phyloP scores from a whole-genome alignment of 2,329 filamentous ascomycete genomes.

The Emericellopsis atlantica region DNA sequence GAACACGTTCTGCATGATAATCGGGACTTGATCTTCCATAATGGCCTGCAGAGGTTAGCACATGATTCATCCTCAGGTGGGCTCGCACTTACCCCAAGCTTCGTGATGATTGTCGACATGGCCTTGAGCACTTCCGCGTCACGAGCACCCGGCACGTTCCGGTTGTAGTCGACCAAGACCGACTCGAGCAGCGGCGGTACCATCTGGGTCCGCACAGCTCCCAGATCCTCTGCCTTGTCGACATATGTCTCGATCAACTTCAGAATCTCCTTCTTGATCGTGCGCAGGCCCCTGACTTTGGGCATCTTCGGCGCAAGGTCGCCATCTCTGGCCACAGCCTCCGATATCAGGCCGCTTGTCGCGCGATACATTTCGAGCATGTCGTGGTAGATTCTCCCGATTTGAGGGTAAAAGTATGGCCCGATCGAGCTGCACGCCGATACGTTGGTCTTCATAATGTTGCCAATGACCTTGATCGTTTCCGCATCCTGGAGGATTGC shows the following conservation, averaged over 20 bases:
- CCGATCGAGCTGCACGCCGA: constrained; percentile 96
- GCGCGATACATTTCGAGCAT: constrained; percentile 99
- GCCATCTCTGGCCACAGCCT: constrained; percentile 76
- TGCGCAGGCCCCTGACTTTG: constrained; percentile 85
- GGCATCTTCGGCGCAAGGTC: constrained; percentile 96
- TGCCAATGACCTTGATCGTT: constrained; percentile 96
- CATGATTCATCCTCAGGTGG: neutral
- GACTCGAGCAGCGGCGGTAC: constrained; percentile 93
- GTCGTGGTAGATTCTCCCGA: constrained; percentile 92
- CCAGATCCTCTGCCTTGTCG: constrained; percentile 91
- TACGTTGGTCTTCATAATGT: constrained; percentile 99
- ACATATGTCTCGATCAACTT: constrained; percentile 98
- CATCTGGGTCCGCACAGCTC: constrained; percentile 86
- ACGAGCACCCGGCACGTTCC: constrained; percentile 87
- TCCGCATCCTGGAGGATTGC: constrained; percentile 81
- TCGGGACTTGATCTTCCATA: constrained; percentile 97
- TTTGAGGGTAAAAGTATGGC: constrained; percentile 95
- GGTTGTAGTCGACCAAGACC: constrained; percentile 90
- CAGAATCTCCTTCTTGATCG: constrained; percentile 98
- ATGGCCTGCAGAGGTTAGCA: constrained; percentile 42
- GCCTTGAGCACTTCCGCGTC: constrained; percentile 95
- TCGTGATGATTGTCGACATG: constrained; percentile 95
- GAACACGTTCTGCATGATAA: constrained; percentile 97
- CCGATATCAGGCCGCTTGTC: constrained; percentile 91
- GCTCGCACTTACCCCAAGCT: constrained; percentile 70